phyloP scores from a whole-genome alignment of 2,329 filamentous ascomycete genomes.

The Claviceps spartinae region DNA sequence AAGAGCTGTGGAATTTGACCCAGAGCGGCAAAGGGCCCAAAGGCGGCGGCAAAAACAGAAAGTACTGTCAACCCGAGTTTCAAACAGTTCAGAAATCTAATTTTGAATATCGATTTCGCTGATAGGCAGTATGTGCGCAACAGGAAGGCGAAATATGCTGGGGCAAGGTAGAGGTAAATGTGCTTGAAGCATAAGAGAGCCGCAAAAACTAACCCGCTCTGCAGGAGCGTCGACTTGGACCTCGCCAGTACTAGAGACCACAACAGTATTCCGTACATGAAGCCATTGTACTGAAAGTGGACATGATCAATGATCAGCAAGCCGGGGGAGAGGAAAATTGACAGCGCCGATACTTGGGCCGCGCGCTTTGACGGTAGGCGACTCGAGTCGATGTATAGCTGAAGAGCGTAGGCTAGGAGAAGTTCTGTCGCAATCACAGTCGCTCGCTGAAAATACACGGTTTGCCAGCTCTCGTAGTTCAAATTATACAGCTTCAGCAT shows the following conservation, averaged over 20 bases:
- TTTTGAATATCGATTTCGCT: constrained; percentile 58
- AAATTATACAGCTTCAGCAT: constrained; percentile 77
- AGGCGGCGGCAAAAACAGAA: constrained; percentile 62
- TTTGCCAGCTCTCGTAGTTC: constrained; percentile 83
- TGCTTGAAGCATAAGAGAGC: constrained; percentile 87
- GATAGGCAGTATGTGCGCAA: constrained; percentile 83
- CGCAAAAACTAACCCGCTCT: constrained; percentile 74
- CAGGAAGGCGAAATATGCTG: constrained; percentile 89
- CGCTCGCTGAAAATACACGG: constrained; percentile 81
- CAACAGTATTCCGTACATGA: constrained; percentile 83
- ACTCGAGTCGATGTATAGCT: constrained; percentile 64
- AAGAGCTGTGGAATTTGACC: constrained; percentile 75
- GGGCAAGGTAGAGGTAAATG: constrained; percentile 92
- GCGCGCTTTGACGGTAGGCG: constrained; percentile 52
- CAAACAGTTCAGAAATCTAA: constrained; percentile 64
- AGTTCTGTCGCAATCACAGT: constrained; percentile 80
- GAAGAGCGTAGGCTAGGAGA: constrained; percentile 68
- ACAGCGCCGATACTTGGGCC: constrained; percentile 76
- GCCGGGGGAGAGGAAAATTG: constrained; percentile 80
- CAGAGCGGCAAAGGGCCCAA: constrained; percentile 76
- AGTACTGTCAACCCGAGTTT: constrained; percentile 68
- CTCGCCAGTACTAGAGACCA: constrained; percentile 75
- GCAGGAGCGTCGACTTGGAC: constrained; percentile 58
- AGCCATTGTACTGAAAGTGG: constrained; percentile 98
- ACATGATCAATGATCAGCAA: constrained; percentile 96